phyloP scores from a whole-genome alignment of 257 asterid species.

The Lycium barbarum region DNA sequence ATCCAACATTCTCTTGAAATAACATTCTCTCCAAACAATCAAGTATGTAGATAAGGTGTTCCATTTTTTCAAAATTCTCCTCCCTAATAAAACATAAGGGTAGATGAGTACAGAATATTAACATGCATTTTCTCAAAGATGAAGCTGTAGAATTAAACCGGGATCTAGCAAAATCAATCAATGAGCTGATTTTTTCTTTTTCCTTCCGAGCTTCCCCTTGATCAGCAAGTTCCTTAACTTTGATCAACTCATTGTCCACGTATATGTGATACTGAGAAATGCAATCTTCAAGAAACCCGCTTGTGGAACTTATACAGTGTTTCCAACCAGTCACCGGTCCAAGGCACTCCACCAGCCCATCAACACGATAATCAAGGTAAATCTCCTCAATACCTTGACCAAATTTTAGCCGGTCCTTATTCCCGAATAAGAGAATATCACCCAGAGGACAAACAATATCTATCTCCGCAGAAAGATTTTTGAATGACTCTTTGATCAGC shows the following conservation, averaged over 20 bases:
- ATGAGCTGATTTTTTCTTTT: conserved; percentile 16
- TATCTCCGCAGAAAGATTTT: conserved; percentile 14
- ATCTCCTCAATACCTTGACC: conserved; percentile 47
- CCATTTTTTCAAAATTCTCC: conserved; percentile 28
- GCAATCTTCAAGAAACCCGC: conserved; percentile 49
- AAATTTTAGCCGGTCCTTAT: conserved; percentile 44
- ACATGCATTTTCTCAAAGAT: conserved; percentile 29
- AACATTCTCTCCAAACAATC: conserved; percentile 11
- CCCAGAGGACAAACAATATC: conserved; percentile 40
- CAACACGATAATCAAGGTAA: conserved; percentile 49
- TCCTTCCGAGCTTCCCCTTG: not conserved
- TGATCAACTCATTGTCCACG: conserved; percentile 21
- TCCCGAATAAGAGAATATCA: conserved; percentile 55
- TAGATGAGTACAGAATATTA: conserved; percentile 30
- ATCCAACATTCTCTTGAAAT: conserved; percentile 25
- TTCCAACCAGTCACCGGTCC: conserved; percentile 50
- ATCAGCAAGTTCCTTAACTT: not conserved
- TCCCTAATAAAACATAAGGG: not conserved
- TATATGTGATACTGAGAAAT: conserved; percentile 43
- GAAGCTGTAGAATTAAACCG: conserved; percentile 9
- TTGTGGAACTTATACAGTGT: conserved; percentile 40
- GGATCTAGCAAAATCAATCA: conserved; percentile 20
- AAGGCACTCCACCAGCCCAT: conserved; percentile 40
- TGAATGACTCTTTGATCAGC: conserved; percentile 38
- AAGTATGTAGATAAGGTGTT: conserved; percentile 3